phyloP scores from a whole-genome alignment of 1,284 basidiomycete genomes.

The Boletellus deceptivus region DNA sequence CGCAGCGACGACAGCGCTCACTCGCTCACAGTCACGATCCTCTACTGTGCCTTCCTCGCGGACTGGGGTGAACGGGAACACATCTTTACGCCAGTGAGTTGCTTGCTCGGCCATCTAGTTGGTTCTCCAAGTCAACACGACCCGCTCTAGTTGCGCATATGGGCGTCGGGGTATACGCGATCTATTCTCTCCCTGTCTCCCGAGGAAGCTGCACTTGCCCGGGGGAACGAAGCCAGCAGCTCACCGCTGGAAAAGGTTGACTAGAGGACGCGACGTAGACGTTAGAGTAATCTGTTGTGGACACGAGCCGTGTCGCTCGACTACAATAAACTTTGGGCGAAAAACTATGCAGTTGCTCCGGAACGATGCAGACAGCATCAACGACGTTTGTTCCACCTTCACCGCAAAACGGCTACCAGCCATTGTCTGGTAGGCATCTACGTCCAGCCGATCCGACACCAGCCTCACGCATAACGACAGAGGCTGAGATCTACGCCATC shows the following conservation, averaged over 20 bases:
- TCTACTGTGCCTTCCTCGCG: constrained; percentile 61
- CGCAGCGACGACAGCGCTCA: neutral
- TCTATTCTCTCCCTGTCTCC: constrained; percentile 50
- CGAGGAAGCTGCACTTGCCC: constrained; percentile 38
- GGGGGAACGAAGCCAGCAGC: constrained; percentile 1
- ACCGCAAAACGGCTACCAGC: constrained; percentile 32
- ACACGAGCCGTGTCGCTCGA: neutral
- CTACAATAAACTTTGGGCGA: constrained; percentile 34
- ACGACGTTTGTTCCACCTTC: constrained; percentile 21
- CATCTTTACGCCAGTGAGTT: constrained; percentile 64
- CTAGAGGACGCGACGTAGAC: neutral
- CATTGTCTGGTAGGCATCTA: constrained; percentile 28
- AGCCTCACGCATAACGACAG: constrained; percentile 17
- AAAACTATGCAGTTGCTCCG: constrained; percentile 36
- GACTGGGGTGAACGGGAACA: constrained; percentile 70
- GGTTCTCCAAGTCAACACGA: neutral
- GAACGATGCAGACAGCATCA: constrained; percentile 35
- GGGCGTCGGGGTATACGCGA: constrained; percentile 42
- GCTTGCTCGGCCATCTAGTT: neutral
- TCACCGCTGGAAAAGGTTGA: neutral
- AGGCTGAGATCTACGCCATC: constrained; percentile 49
- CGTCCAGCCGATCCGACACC: neutral
- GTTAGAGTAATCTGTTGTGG: neutral
- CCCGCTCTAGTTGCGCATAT: constrained; percentile 42
- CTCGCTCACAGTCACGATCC: constrained; percentile 40